Percentiles rank a stretch among this genome's conserved stretches.
phyloP scores from a whole-genome alignment of 2,329 filamentous ascomycete species.

The Aaosphaeria arxii region DNA sequence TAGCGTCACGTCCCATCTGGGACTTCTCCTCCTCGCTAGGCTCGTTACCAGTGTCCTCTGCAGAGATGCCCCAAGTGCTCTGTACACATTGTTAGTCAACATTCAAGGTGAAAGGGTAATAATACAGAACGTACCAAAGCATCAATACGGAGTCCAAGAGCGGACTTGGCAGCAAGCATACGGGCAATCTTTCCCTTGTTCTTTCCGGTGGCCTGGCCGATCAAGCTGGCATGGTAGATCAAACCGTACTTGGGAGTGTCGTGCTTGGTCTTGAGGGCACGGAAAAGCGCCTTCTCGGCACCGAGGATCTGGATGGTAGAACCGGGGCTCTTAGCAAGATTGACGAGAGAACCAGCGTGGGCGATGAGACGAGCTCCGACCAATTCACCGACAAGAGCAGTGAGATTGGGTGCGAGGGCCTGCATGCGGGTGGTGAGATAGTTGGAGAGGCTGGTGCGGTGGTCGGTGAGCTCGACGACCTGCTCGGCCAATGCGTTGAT shows the following conservation, averaged over 20 bases:
- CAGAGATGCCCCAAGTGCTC: slow-evolving; percentile 69
- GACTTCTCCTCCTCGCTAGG: slow-evolving; percentile 87
- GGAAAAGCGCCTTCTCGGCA: slow-evolving; percentile 98
- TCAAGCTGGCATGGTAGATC: slow-evolving; percentile 67
- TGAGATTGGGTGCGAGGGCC: slow-evolving; percentile 94
- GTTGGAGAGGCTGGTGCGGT: slow-evolving; percentile 79
- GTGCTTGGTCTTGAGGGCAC: slow-evolving; percentile 97
- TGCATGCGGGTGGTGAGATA: slow-evolving; percentile 94
- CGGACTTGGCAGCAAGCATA: slow-evolving; percentile 90
- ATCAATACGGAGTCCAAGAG: slow-evolving; percentile 89
- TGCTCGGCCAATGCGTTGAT: slow-evolving; percentile 90
- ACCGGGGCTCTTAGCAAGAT: slow-evolving; percentile 89
- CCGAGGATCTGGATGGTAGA: slow-evolving; percentile 97
- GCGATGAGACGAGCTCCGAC: slow-evolving; percentile 94
- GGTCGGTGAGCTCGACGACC: slow-evolving; percentile 88
- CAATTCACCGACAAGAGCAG: slow-evolving; percentile 85
- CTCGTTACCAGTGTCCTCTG: slow-evolving; percentile 42
- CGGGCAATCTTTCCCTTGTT: slow-evolving; percentile 99
- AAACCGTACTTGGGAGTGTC: slow-evolving; percentile 98
- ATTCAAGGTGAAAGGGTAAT: no score
- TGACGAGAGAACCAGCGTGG: slow-evolving; percentile 90
- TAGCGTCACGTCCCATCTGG: slow-evolving; percentile 70
- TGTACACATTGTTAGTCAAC: no score
- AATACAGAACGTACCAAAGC: slow-evolving; percentile 51
- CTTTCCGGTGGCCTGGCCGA: slow-evolving; percentile 93